Conservation (phyloP, 2,329 filamentous ascomycete species). For the Hymenoscyphus occultus region DNA sequence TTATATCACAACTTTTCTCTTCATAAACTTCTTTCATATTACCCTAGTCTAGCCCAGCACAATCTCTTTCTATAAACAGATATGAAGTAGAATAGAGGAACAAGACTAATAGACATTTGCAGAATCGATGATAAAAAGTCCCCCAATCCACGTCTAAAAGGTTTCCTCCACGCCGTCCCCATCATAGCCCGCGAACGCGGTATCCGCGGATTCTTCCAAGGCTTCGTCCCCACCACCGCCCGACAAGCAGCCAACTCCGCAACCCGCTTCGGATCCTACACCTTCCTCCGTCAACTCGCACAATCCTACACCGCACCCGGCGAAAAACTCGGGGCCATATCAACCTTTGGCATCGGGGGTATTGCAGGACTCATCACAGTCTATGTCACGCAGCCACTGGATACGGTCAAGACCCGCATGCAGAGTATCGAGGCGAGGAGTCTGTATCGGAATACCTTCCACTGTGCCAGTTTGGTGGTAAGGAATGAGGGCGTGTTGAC, state of each 20-base stretch:
- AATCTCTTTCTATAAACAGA: background rate
- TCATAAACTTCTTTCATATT: background rate
- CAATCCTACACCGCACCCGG: slow-evolving; percentile 90
- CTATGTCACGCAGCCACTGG: slow-evolving; percentile 70
- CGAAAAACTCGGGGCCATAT: slow-evolving; percentile 84
- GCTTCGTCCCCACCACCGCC: slow-evolving; percentile 91
- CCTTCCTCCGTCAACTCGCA: slow-evolving; percentile 83
- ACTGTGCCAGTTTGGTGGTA: slow-evolving; percentile 79
- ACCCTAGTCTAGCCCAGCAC: background rate
- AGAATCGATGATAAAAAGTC: slow-evolving; percentile 94
- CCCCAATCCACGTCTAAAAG: slow-evolving; percentile 78
- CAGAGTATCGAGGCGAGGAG: slow-evolving; percentile 84
- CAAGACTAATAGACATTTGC: background rate
- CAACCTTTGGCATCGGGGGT: slow-evolving; percentile 88
- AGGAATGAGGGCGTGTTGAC: slow-evolving; percentile 85
- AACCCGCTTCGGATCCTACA: slow-evolving; percentile 87
- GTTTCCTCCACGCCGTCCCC: slow-evolving; percentile 85
- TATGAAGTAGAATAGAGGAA: too few species aligned
- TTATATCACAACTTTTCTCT: background rate
- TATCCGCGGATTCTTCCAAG: slow-evolving; percentile 90
- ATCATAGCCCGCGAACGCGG: slow-evolving; percentile 88
- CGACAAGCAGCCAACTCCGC: slow-evolving; percentile 94
- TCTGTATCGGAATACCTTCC: slow-evolving; percentile 82
- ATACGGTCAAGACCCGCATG: slow-evolving; percentile 97
- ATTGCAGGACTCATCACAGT: slow-evolving; percentile 90